Evolutionary conservation across 768 basidiomycete genomes (phyloP), one percentile per base, ranked within the genome.

Genomic region (Amanita pseudoporphyria): DNA sequence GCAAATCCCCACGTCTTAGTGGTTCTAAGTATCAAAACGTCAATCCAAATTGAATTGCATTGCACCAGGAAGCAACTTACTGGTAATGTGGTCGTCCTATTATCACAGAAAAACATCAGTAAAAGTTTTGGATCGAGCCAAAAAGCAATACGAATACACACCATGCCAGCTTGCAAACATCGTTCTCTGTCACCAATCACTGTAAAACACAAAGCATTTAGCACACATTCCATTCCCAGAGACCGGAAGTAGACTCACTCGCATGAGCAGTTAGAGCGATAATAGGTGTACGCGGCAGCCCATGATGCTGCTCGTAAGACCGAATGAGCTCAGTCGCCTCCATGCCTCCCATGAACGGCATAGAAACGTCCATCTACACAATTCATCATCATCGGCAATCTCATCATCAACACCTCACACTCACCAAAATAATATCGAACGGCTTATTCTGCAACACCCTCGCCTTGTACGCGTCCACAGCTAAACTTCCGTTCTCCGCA

Each of bases 331-430:
- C 85, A 0, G 96, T 99, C 1, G 95, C 91, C 66, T 99, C 94
- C 83, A 95, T 91, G 55, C 95, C 94, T 44, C 94, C 93, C 91
- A 98, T 97, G 67, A 94, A 85, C 5, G 93, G 91, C 91, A 95
- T 94, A 9, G 93, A 96, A 12, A 96, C 86, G 59, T 97, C 94
- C 95, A 97, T 97, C 88, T 95, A 53, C 13, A 45, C 10, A 39
- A 2, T 22, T 51, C 45, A 36, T 52, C 28, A 54, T 53, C 13
- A 55, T 14, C 10, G 6, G 21, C 22, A 52, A 12, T 7, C 13
- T 26, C 9, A 35, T 21, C 13, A n/a, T 44, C 9, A 26, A 32
- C 45, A 30, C 3, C 33, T 3, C 24, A 74, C n/a, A 28, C 87
- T 57, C 56, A 94, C 92, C 28, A 97, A 76, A 54, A 97, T 90